A percentile compares a stretch with the other conserved stretches of the same genome.
phyloP scores from a whole-genome alignment of 116 monocot species.

The Trichopus zeylanicus region DNA sequence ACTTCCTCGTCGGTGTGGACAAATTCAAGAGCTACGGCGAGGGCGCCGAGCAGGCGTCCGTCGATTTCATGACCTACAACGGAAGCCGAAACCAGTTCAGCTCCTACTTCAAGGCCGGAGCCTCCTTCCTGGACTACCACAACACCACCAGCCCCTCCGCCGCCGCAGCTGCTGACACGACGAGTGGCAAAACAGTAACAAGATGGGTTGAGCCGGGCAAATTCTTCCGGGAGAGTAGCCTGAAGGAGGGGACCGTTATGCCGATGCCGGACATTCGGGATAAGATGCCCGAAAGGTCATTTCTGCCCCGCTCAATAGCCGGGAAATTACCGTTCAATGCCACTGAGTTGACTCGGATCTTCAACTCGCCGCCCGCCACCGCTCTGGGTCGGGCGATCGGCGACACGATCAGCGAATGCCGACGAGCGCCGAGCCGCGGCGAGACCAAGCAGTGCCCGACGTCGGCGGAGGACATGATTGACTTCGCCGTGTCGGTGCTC shows the following conservation, averaged over 20 bases:
- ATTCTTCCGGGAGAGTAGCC: slow-evolving; percentile 48
- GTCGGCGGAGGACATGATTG: slow-evolving; percentile 70
- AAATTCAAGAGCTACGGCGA: slow-evolving; percentile 32
- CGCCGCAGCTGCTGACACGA: background rate
- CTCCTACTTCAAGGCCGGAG: slow-evolving; percentile 19
- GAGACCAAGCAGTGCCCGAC: slow-evolving; percentile 77
- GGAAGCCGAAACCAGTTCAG: slow-evolving; percentile 11
- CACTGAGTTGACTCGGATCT: slow-evolving; percentile 23
- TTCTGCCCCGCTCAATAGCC: slow-evolving; percentile 56
- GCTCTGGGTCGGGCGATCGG: slow-evolving; percentile 42
- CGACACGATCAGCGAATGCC: slow-evolving; percentile 55
- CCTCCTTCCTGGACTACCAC: slow-evolving; percentile 25
- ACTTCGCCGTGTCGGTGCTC: slow-evolving; percentile 57
- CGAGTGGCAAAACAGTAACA: background rate
- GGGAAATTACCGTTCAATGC: slow-evolving; percentile 44
- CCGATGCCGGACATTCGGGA: slow-evolving; percentile 73
- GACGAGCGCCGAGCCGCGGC: slow-evolving; percentile 57
- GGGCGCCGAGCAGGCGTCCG: background rate
- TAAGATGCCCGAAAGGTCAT: slow-evolving; percentile 52
- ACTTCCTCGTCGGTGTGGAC: slow-evolving; percentile 20
- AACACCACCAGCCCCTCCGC: slow-evolving; percentile 1
- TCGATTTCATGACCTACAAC: slow-evolving; percentile 24
- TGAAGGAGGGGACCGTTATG: slow-evolving; percentile 36
- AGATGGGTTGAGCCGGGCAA: slow-evolving; percentile 34
- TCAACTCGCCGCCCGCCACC: slow-evolving; percentile 30